Evolutionary conservation across 306 rosid genomes (phyloP), one percentile per base, ranked within the genome.

Genomic region (Inga leiocalycina): DNA sequence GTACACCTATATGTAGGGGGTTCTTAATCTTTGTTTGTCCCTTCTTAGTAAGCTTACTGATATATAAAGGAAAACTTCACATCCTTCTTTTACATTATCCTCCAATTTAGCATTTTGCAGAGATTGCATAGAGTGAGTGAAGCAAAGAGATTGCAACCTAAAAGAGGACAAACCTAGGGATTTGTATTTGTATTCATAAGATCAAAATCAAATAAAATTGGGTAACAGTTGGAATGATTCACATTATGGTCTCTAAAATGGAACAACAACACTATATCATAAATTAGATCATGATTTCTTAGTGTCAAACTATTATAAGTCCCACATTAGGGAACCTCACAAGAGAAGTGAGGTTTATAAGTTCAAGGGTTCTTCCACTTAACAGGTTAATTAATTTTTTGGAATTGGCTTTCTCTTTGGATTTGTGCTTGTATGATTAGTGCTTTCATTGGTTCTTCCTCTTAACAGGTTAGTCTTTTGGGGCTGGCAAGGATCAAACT

Each of bases 1-100:
- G 67, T 41, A 41, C 2, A 41, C 2, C 13, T 22, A 41, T 22
- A 54, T 43, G 11, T 71, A 71, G 61, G 41, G 22, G 61, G 4
- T 6, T 46, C 14, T 2, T n/a, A 61, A 79, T 74, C 77, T 73
- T 56, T 64, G 24, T 73, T 64, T 70, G 87, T 88, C 87, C 77
- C 74, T 67, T 84, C 81, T 66, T 82, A 70, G 80, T 83, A 78
- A 80, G 67, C 76, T 64, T 79, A 74, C 80, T 69, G 69, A 17
- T 59, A 22, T n/a, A 22, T 39, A 65, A 5, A 51, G 20, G 69
- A 77, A 35, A 73, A 76, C 45, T 45, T 35, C 37, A 48, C 32
- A 41, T 49, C 56, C 76, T 64, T 39, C 43, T 66, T 65, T 30
- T 52, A 27, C 64, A 17, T 73, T 41, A 15, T 49, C 48, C 74